Conservation (phyloP, 208 protist genomes). For the Vickermania spadyakhi region DNA sequence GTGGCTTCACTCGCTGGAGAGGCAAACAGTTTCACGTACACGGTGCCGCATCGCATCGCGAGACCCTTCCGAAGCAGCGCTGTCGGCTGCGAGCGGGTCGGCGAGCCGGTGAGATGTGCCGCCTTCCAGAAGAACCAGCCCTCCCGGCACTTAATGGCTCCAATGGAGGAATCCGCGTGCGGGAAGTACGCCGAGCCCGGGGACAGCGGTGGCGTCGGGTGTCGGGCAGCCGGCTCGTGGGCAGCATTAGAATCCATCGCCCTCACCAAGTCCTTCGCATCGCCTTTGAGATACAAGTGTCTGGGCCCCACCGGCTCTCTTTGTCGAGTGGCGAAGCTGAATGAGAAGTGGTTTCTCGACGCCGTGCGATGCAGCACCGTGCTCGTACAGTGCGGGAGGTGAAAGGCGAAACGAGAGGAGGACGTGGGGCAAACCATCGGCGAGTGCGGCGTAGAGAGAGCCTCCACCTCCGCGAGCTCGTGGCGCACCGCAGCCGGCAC, state of each 20-base stretch:
- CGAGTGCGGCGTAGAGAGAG: no score
- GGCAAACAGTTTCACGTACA: conserved; percentile 72
- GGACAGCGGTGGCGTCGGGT: no score
- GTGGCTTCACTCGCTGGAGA: conserved; percentile 10
- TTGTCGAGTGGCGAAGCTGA: no score
- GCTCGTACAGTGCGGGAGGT: no score
- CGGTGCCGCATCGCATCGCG: conserved; percentile 70
- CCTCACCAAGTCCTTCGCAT: neutral
- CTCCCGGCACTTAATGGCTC: conserved; percentile 60
- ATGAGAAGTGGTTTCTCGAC: no score
- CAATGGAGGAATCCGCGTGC: conserved; percentile 29
- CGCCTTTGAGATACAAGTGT: neutral
- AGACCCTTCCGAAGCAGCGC: conserved; percentile 70
- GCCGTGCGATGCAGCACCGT: no score
- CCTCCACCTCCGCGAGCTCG: conserved; percentile 48
- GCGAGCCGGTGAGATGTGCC: conserved; percentile 43
- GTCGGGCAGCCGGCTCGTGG: no score
- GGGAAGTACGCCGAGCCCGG: conserved; percentile 81
- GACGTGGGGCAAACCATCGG: no score
- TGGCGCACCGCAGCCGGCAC: conserved; percentile 26
- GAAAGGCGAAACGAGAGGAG: no score
- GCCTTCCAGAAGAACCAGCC: conserved; percentile 75
- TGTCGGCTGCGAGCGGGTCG: conserved; percentile 39
- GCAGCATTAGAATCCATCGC: neutral
- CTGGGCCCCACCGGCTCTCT: neutral